Evolutionary conservation across 306 rosid genomes (phyloP).

Genomic region (Castanea mollissima): DNA sequence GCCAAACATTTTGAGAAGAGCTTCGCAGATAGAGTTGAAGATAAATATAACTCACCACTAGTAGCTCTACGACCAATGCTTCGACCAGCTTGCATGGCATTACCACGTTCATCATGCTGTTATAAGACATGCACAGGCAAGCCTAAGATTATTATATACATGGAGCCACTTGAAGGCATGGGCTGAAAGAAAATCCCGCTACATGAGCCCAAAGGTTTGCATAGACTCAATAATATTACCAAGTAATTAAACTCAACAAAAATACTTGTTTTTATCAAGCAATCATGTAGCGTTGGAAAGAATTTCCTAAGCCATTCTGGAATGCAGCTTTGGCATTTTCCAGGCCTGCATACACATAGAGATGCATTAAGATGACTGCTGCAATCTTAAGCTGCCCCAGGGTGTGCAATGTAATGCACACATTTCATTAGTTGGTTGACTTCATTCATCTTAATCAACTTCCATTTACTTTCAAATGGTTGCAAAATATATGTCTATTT

Average conservation of each 20-base stretch:
- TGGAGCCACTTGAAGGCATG: conserved; percentile 47
- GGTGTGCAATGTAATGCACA: neutral
- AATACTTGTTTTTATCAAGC: neutral
- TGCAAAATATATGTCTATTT: neutral
- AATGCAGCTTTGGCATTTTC: neutral
- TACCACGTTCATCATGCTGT: conserved; percentile 66
- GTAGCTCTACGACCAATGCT: conserved; percentile 43
- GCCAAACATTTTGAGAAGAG: neutral
- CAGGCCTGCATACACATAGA: neutral
- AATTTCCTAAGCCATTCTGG: neutral
- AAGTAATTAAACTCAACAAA: conserved; percentile 17
- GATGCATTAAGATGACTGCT: neutral
- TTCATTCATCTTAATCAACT: neutral
- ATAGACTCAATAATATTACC: conserved; percentile 31
- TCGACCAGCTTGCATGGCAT: conserved; percentile 53
- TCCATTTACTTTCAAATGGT: neutral
- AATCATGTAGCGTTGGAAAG: neutral
- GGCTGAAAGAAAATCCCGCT: conserved; percentile 54
- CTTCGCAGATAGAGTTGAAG: neutral
- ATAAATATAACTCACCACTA: conserved; percentile 54
- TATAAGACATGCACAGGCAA: conserved; percentile 73
- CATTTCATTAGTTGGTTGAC: neutral
- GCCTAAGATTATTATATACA: conserved; percentile 62
- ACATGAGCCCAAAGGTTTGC: conserved; percentile 49
- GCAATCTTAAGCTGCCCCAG: neutral